Conservation (phyloP, 345 rosid genomes). For the Rubroshorea leprosula region DNA sequence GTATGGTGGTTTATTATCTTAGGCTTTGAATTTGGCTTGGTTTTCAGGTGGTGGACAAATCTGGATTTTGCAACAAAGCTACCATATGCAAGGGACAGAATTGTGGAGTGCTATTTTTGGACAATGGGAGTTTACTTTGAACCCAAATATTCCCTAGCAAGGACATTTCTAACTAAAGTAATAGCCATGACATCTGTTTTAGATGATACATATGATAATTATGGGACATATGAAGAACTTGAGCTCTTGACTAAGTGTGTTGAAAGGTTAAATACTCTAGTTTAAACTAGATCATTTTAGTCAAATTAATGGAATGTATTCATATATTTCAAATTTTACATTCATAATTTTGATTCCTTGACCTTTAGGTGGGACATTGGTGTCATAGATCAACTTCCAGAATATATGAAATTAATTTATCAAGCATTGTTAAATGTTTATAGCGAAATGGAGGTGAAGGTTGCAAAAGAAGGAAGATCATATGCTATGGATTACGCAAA, state of each 20-base stretch:
- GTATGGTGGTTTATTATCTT: no score
- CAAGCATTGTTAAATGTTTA: neutral
- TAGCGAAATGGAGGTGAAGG: neutral
- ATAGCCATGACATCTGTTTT: constrained; percentile 2
- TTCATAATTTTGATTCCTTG: neutral
- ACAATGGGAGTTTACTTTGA: constrained; percentile 18
- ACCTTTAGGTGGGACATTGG: constrained; percentile 3
- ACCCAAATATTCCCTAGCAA: constrained; percentile 9
- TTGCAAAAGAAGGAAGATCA: neutral
- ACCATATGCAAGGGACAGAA: constrained; percentile 3
- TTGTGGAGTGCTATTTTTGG: constrained; percentile 11
- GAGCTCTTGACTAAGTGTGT: constrained; percentile 16
- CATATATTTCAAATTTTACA: no score
- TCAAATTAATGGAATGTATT: no score
- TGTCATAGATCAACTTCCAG: neutral
- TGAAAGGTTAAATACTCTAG: constrained; percentile 15
- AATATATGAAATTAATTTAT: neutral
- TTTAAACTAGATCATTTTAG: neutral
- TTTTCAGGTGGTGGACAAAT: constrained; percentile 29
- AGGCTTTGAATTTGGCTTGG: no score
- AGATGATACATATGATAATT: constrained; percentile 23
- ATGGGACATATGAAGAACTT: constrained; percentile 32
- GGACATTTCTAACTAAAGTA: constrained; percentile 21
- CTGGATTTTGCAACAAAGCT: constrained; percentile 15
- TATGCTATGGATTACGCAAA: neutral